These are phyloP conservation scores for Excoecaria agallocha DNA, from an alignment of 345 rosid genomes.

Conservation along the genomic window DNA sequence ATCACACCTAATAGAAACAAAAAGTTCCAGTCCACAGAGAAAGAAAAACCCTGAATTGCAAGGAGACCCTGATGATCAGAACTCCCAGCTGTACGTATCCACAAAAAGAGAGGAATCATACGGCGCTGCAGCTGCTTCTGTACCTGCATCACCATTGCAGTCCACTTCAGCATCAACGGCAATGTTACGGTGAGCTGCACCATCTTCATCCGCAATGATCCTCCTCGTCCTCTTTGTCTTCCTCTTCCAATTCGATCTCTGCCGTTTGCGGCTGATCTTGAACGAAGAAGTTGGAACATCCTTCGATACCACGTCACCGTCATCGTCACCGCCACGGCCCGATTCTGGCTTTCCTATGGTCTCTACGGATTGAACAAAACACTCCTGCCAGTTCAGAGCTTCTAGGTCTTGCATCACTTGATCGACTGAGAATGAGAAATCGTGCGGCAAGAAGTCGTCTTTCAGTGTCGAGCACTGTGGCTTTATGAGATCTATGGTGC, in stretches of 20 bases:
- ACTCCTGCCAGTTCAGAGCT: constrained; percentile 20
- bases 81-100: constrained; percentile 13
- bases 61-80: not conserved
- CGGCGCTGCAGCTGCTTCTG: not conserved
- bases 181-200: not conserved
- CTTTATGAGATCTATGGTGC: constrained; percentile 19
- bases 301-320: not conserved
- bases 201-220: not conserved
- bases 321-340: not conserved
- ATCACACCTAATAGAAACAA: not conserved
- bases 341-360: not conserved
- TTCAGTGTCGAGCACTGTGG: constrained; percentile 20
- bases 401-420: constrained; percentile 22
- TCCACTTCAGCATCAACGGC: not conserved
- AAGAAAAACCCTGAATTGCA: not conserved
- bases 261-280: constrained; percentile 10
- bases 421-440: constrained; percentile 14
- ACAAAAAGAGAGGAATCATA: constrained; percentile 5
- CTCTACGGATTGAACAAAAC: constrained; percentile 10
- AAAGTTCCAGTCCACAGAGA: not conserved
- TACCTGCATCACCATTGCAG: not conserved
- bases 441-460: constrained; percentile 10
- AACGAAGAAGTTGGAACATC: not conserved
- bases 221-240: not conserved
- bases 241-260: not conserved